A percentile compares a stretch with the other conserved stretches of the same genome.
phyloP scores from a whole-genome alignment of 805 yeast genomes.

The Metschnikowia continentalis region DNA sequence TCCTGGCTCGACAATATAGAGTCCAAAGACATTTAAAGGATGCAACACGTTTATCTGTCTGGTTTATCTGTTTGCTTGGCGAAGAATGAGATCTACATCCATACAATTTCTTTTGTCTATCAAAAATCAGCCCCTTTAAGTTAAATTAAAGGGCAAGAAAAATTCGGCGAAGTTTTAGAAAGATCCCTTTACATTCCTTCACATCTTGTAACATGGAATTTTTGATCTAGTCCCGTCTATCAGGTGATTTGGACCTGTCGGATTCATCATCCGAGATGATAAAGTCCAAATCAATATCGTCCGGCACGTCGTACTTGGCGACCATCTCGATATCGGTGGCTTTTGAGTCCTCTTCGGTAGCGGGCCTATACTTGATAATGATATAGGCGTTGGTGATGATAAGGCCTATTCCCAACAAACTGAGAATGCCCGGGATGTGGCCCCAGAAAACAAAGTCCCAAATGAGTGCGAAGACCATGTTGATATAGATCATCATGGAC shows the following conservation, averaged over 20 bases:
- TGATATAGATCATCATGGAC: conserved; percentile 69
- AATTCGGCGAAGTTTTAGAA: not conserved
- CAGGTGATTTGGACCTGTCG: conserved; percentile 1
- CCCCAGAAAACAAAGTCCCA: conserved; percentile 73
- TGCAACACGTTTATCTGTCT: not conserved
- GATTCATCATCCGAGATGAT: conserved; percentile 16
- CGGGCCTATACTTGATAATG: conserved; percentile 52
- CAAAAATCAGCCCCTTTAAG: not conserved
- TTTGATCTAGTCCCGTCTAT: not conserved
- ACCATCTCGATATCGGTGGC: conserved; percentile 6
- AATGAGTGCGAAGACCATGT: conserved; percentile 70
- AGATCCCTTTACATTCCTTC: not conserved
- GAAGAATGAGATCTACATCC: not conserved
- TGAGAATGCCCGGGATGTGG: conserved; percentile 66
- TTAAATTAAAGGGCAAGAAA: not conserved
- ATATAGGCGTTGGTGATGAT: conserved; percentile 63
- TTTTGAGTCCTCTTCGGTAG: conserved; percentile 5
- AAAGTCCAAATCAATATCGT: conserved; percentile 16
- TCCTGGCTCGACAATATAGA: conserved; percentile 13
- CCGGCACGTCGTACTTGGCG: conserved; percentile 15
- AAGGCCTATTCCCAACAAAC: conserved; percentile 63
- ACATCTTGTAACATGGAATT: no score
- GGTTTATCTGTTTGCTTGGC: no score
- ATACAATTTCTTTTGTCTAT: not conserved
- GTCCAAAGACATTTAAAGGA: not conserved